Percentiles rank a stretch among this genome's conserved stretches.
Conservation (phyloP, 2,329 filamentous ascomycete species). For the Sporothrix mexicana region DNA sequence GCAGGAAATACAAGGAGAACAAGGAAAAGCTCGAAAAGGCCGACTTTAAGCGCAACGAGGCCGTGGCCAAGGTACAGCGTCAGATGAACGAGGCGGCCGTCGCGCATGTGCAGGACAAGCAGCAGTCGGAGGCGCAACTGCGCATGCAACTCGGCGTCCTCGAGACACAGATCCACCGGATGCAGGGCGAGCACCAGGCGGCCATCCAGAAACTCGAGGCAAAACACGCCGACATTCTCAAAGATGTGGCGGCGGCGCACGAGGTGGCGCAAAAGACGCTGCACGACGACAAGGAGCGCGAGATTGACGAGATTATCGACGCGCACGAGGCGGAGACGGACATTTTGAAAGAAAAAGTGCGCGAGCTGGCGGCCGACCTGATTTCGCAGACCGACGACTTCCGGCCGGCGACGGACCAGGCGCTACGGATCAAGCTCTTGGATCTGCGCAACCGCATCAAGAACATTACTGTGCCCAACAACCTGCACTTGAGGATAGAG, state of each 20-base stretch:
- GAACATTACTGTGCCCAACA: constrained; percentile 37
- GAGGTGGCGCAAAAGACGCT: constrained; percentile 6
- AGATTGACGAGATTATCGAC: constrained; percentile 31
- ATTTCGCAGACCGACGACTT: constrained; percentile 41
- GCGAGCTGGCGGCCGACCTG: constrained; percentile 37
- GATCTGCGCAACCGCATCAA: constrained; percentile 38
- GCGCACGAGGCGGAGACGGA: constrained; percentile 31
- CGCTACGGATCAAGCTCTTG: constrained; percentile 36
- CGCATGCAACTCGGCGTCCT: constrained; percentile 19
- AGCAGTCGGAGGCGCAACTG: constrained; percentile 20
- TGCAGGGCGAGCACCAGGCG: constrained; percentile 1
- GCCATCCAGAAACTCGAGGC: background rate
- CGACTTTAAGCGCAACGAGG: constrained; percentile 12
- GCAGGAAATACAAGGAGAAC: constrained; percentile 22
- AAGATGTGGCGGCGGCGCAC: constrained; percentile 1
- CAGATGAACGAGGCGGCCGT: constrained; percentile 21
- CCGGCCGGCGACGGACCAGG: constrained; percentile 40
- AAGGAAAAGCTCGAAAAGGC: constrained; percentile 27
- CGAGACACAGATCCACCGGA: constrained; percentile 9
- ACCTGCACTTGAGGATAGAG: constrained; percentile 31
- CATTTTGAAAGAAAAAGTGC: constrained; percentile 33
- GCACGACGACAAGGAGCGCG: constrained; percentile 24
- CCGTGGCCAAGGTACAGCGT: constrained; percentile 10
- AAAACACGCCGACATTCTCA: background rate
- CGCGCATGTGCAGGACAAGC: constrained; percentile 9